Evolutionary conservation across 2,329 filamentous ascomycete species (phyloP).

Genomic region (Phialophora macrospora): DNA sequence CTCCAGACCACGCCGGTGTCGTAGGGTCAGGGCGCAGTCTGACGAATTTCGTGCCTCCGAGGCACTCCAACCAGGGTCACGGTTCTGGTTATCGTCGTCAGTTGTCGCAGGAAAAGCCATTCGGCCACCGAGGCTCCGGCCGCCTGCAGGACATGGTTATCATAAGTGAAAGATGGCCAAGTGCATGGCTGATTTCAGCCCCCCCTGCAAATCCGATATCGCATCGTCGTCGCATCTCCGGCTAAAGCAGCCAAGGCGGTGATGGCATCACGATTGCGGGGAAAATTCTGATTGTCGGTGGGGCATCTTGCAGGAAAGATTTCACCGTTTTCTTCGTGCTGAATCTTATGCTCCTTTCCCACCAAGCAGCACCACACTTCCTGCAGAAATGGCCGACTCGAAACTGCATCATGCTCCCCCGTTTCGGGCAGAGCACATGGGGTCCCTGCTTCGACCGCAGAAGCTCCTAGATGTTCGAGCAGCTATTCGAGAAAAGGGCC

Average conservation of each 20-base stretch:
- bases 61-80: too few species aligned
- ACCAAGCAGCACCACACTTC: background rate
- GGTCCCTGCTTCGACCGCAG: constrained; percentile 70
- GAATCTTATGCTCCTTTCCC: background rate
- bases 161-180: background rate
- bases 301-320: background rate
- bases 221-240: background rate
- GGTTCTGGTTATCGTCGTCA: too few species aligned
- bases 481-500: constrained; percentile 45
- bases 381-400: constrained; percentile 25
- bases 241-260: background rate
- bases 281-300: constrained; percentile 1
- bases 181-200: background rate
- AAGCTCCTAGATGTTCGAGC: constrained; percentile 65
- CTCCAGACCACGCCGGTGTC: too few species aligned
- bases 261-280: background rate
- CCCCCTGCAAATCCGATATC: background rate
- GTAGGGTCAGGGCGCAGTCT: too few species aligned
- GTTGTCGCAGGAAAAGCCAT: too few species aligned
- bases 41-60: too few species aligned
- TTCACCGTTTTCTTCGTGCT: background rate
- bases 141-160: background rate
- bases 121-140: too few species aligned
- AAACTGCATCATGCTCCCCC: constrained; percentile 51
- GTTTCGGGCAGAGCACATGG: constrained; percentile 74